Percentiles rank a stretch among this genome's conserved stretches.
Evolutionary conservation across 2,329 filamentous ascomycete genomes (phyloP).

Genomic region (Helotiales sp.): DNA sequence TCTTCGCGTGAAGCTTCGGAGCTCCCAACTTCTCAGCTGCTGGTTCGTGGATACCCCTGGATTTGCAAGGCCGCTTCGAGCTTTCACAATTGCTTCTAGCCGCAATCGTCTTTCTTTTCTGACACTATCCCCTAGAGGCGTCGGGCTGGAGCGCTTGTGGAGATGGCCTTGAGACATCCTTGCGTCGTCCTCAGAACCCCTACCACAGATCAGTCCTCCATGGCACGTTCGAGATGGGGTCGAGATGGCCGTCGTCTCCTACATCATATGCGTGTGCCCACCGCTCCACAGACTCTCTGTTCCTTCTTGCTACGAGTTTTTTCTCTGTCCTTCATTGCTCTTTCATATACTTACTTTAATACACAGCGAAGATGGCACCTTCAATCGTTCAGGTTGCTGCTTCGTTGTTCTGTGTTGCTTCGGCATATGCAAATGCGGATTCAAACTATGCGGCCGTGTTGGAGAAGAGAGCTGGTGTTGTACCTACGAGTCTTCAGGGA

Average conservation of each 20-base stretch:
- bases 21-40: background rate
- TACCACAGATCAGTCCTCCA: background rate
- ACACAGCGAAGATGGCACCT: slow-evolving; percentile 14
- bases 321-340: slow-evolving; percentile 7
- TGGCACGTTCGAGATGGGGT: background rate
- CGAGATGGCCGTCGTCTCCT: slow-evolving; percentile 1
- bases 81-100: background rate
- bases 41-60: background rate
- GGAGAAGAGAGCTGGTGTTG: slow-evolving; percentile 11
- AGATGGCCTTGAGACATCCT: slow-evolving; percentile 10
- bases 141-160: slow-evolving; percentile 9
- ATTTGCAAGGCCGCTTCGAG: background rate
- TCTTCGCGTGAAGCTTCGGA: background rate
- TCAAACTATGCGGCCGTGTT: slow-evolving; percentile 1
- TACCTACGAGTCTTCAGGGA: slow-evolving; percentile 18
- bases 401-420: slow-evolving; percentile 8
- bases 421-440: slow-evolving; percentile 4
- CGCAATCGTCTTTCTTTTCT: background rate
- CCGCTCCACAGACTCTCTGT: slow-evolving; percentile 1
- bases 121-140: background rate
- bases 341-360: slow-evolving; percentile 5
- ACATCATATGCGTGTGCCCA: slow-evolving; percentile 5
- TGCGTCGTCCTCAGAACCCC: background rate
- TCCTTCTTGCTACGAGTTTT: background rate
- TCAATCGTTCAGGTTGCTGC: slow-evolving; percentile 16